Evolutionary conservation across 192 early-diverging fungal species (phyloP).

Genomic region (Coemansia sp.): DNA sequence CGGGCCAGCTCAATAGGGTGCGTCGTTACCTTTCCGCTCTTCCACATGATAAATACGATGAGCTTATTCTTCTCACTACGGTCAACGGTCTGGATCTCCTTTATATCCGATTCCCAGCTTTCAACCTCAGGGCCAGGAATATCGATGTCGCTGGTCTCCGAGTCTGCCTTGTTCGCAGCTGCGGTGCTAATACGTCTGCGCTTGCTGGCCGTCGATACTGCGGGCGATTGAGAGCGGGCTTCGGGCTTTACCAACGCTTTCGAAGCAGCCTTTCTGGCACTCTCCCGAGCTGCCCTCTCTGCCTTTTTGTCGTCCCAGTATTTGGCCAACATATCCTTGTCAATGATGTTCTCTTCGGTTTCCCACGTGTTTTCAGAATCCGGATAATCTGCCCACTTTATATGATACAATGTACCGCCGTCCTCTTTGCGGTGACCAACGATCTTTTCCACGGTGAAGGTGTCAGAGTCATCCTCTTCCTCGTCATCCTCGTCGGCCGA

Average conservation of each 20-base stretch:
- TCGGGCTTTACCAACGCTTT: neutral
- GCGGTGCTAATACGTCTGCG: slow-evolving; percentile 17
- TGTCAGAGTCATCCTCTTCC: slow-evolving; percentile 4
- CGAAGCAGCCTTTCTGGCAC: slow-evolving; percentile 9
- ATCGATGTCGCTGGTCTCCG: neutral
- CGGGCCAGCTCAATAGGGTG: slow-evolving; percentile 43
- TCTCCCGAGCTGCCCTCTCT: slow-evolving; percentile 8
- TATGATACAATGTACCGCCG: slow-evolving; percentile 34
- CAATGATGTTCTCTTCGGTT: slow-evolving; percentile 53
- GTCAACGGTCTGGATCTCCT: slow-evolving; percentile 37
- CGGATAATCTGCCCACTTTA: slow-evolving; percentile 60
- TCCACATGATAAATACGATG: slow-evolving; percentile 52
- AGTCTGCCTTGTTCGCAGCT: neutral
- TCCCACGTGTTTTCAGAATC: slow-evolving; percentile 61
- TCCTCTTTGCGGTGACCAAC: slow-evolving; percentile 13
- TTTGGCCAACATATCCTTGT: slow-evolving; percentile 30
- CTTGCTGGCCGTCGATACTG: slow-evolving; percentile 6
- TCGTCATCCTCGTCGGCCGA: neutral
- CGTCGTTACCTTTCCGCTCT: slow-evolving; percentile 40
- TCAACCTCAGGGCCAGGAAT: slow-evolving; percentile 6
- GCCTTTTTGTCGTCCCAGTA: slow-evolving; percentile 31
- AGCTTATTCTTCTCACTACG: slow-evolving; percentile 19
- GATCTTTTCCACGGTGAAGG: slow-evolving; percentile 29
- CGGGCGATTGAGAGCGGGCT: neutral
- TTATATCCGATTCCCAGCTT: slow-evolving; percentile 30